Conservation (phyloP, 768 basidiomycete species). For the Lactarius hatsudake region DNA sequence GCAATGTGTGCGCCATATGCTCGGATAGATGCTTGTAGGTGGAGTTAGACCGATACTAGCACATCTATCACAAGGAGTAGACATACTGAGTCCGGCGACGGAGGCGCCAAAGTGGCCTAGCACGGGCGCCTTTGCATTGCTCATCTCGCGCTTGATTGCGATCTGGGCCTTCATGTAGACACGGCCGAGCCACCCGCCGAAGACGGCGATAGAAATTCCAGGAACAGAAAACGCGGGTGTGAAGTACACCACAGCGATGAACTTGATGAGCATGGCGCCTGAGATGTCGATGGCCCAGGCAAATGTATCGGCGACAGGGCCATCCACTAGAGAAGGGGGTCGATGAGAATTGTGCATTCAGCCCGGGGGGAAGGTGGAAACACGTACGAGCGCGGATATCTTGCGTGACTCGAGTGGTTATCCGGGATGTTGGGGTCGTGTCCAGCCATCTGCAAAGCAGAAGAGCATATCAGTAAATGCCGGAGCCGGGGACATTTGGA, state of each 20-base stretch:
- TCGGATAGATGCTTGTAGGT: constrained; percentile 44
- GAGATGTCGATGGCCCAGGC: constrained; percentile 34
- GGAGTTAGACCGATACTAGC: not conserved
- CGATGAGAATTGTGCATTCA: not conserved
- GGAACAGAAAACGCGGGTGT: constrained; percentile 43
- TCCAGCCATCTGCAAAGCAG: constrained; percentile 44
- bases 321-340: constrained; percentile 35
- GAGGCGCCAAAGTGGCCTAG: constrained; percentile 52
- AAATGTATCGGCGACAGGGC: constrained; percentile 33
- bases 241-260: constrained; percentile 38
- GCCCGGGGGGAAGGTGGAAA: not conserved
- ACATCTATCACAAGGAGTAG: too few relatives aligned
- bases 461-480: not conserved
- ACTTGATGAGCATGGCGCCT: constrained; percentile 36
- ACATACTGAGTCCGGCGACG: constrained; percentile 47
- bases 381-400: constrained; percentile 47
- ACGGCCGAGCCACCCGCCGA: constrained; percentile 45
- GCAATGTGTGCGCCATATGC: constrained; percentile 52
- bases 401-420: constrained; percentile 64
- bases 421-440: constrained; percentile 51
- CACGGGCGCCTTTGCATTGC: constrained; percentile 47
- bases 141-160: constrained; percentile 55
- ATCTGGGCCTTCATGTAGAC: constrained; percentile 57
- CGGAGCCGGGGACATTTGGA: constrained; percentile 25
- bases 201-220: constrained; percentile 35